Conservation (phyloP, 2,329 filamentous ascomycete species). For the Penicillium sp. region DNA sequence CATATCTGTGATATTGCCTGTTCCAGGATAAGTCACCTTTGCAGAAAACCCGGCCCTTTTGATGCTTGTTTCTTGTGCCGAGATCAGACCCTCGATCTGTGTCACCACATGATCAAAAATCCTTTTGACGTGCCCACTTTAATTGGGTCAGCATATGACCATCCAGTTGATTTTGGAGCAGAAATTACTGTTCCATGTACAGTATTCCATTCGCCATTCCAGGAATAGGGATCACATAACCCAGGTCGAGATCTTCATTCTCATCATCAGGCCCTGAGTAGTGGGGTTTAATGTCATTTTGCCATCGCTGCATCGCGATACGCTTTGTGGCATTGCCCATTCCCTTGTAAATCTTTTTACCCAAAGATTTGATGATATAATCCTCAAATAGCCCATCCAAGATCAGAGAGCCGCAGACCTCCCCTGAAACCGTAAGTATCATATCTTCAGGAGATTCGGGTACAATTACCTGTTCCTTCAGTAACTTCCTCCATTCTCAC, state of each 20-base stretch:
- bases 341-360: conserved; percentile 24
- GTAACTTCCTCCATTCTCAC: conserved; percentile 28
- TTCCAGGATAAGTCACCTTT: conserved; percentile 5
- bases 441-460: rapidly evolving
- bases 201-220: conserved; percentile 17
- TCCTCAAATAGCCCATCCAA: conserved; percentile 30
- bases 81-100: conserved; percentile 27
- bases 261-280: conserved; percentile 19
- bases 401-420: conserved; percentile 33
- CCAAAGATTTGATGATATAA: conserved; percentile 27
- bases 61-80: conserved; percentile 18
- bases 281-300: conserved; percentile 28
- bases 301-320: conserved; percentile 32
- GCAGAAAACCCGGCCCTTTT: neutral
- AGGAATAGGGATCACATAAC: conserved; percentile 23
- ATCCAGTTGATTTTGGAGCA: neutral
- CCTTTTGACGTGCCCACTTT: conserved; percentile 20
- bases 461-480: conserved; percentile 26
- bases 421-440: conserved; percentile 17
- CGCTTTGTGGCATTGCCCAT: conserved; percentile 26
- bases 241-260: conserved; percentile 25
- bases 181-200: conserved; percentile 16
- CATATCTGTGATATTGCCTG: rapidly evolving
- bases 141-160: neutral
- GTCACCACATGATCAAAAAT: conserved; percentile 33